Percentiles rank a stretch among this genome's conserved stretches.
These are phyloP conservation scores for Apiotrichum brassicae DNA, from an alignment of 1,284 basidiomycete genomes.

Conservation along the genomic window DNA sequence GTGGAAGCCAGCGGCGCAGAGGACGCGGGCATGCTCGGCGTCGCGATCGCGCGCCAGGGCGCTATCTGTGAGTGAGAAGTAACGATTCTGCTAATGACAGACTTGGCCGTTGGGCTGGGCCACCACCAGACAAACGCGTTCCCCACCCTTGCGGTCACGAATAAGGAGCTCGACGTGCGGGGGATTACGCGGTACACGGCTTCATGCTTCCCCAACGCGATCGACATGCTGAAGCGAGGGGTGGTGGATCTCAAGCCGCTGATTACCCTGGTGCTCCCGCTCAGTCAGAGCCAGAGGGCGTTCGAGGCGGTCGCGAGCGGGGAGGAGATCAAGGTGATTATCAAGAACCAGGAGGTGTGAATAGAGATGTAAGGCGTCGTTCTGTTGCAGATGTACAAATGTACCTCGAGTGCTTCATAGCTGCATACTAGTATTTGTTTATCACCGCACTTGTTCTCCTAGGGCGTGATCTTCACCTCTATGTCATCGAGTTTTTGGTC, in stretches of 20 bases:
- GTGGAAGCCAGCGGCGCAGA: constrained; percentile 58
- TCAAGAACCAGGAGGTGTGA: constrained; percentile 38
- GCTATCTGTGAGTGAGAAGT: constrained; percentile 30
- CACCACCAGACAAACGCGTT: constrained; percentile 41
- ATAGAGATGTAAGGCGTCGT: not conserved
- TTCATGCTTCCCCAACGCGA: constrained; percentile 48
- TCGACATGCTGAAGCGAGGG: constrained; percentile 52
- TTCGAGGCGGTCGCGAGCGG: constrained; percentile 52
- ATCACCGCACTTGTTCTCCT: too few relatives aligned
- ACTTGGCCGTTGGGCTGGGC: constrained; percentile 39
- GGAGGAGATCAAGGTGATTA: constrained; percentile 42
- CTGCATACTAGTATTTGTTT: too few relatives aligned
- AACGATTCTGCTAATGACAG: constrained; percentile 13
- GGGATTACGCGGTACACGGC: constrained; percentile 49
- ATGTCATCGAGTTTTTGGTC: constrained; percentile 13
- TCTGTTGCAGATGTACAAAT: too few relatives aligned
- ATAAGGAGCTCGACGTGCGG: constrained; percentile 72
- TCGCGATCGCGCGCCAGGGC: constrained; percentile 60
- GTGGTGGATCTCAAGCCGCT: constrained; percentile 54
- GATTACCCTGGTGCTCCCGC: constrained; percentile 55
- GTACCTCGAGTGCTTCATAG: too few relatives aligned
- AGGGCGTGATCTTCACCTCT: constrained; percentile 3
- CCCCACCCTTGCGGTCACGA: constrained; percentile 43
- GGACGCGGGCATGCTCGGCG: constrained; percentile 57
- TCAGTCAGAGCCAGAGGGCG: constrained; percentile 48